Evolutionary conservation across 2,329 filamentous ascomycete species (phyloP).

Genomic region (Epichloe scottii): DNA sequence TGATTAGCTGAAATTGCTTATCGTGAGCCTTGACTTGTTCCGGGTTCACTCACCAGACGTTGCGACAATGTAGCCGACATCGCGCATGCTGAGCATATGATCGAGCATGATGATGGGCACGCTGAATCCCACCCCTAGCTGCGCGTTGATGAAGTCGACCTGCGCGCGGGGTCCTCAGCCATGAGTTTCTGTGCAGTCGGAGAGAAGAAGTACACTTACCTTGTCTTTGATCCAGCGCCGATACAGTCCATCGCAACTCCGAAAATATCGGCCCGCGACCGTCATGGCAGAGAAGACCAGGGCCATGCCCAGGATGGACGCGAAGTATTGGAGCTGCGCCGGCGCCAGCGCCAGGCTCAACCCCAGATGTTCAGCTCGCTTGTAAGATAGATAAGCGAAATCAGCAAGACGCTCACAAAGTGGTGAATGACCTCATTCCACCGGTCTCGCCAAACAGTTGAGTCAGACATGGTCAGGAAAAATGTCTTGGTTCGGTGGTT

Average conservation of each 20-base stretch:
- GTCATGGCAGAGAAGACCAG: constrained; percentile 25
- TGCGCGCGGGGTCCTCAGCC: constrained; percentile 11
- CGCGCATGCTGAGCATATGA: constrained; percentile 17
- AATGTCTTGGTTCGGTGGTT: not conserved
- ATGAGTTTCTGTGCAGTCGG: not conserved
- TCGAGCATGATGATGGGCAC: constrained; percentile 36
- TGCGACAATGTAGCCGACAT: constrained; percentile 30
- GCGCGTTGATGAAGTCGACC: constrained; percentile 37
- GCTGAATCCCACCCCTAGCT: constrained; percentile 38
- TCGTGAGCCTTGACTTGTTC: too few species aligned
- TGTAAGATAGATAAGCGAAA: constrained; percentile 25
- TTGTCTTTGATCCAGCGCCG: constrained; percentile 19
- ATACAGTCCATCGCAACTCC: constrained; percentile 17
- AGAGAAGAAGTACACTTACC: constrained; percentile 12
- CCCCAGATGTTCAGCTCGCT: constrained; percentile 35
- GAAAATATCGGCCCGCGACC: constrained; percentile 9
- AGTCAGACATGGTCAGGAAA: constrained; percentile 3
- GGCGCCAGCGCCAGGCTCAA: constrained; percentile 24
- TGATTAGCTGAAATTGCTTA: constrained; percentile 6
- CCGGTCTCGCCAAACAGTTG: constrained; percentile 9
- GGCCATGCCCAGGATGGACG: constrained; percentile 35
- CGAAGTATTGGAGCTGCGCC: constrained; percentile 28
- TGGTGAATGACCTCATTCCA: constrained; percentile 3
- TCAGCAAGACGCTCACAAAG: constrained; percentile 16
- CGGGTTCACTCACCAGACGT: constrained; percentile 27